Base-by-base conservation (phyloP, 352 stramenopile species). In the Globisporangium cystogenes region DNA sequence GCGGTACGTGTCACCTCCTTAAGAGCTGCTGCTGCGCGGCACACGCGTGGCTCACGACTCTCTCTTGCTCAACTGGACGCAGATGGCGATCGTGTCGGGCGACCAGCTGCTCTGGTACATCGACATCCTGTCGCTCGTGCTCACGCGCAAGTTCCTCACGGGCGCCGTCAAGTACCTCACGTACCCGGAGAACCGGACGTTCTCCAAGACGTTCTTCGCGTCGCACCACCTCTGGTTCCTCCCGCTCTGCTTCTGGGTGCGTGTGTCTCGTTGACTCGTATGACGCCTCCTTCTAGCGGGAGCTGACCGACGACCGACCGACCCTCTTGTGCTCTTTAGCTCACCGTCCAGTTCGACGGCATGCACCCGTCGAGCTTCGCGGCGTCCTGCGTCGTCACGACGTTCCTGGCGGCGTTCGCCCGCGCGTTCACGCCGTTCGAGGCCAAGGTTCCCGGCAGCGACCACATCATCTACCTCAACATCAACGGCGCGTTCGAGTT, bases 101-200 rank as follows among this genome's bases (percentile, higher is more conserved):
- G 90, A 98, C 62, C 93, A 98, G 55, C 43, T 98, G 26, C 62
- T 96, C 16, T 98, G 91, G 91, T 98, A 93, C 57, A 74, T 96
- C 14, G 90, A 97, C 69, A 67, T 82, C 31, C 37, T 79, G 12
- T 87, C 57, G 40, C 95, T 83, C 50, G 33, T 87, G 4, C 45
- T 95, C 48, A 86, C 66, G 23, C 67, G 80, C 53, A 96, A 87
- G 49, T 97, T 98, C 60, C 64, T 83, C 20, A 76, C 96, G 23
- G 93, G 93, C 15, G 90, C 90, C 4, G 78, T 90, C 61, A 95
- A 92, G 44, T 98, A 98, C 73, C 71, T 98, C 21, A 86, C 80
- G 46, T 87, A 89, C 55, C 74, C 74, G 3, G 78, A 89, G 65
- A 90, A 90, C 51, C 76, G 76, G 21, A 83, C 78, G 27, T 86